Percentiles rank a stretch among this genome's conserved stretches.
These are phyloP conservation scores for Malassezia yamatoensis DNA, from an alignment of 1,284 basidiomycete genomes.

Conservation along the genomic window DNA sequence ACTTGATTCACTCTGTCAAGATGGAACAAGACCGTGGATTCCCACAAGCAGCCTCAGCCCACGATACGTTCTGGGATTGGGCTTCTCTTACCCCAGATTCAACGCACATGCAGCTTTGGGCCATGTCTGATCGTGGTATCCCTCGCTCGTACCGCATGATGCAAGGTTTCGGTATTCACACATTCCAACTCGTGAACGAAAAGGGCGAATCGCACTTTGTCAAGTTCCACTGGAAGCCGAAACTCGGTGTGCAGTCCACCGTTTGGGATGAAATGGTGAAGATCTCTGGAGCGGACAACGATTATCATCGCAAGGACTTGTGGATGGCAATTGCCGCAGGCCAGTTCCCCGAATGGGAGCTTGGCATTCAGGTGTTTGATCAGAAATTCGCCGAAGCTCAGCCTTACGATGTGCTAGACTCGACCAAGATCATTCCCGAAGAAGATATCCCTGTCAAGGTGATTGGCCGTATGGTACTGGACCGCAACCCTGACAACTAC, in stretches of 20 bases:
- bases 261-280: constrained; percentile 45
- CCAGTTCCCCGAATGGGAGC: constrained; percentile 40
- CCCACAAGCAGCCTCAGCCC: constrained; percentile 57
- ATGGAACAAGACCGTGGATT: constrained; percentile 59
- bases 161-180: constrained; percentile 71
- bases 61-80: constrained; percentile 63
- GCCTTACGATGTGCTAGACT: constrained; percentile 63
- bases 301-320: constrained; percentile 48
- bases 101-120: constrained; percentile 18
- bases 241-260: constrained; percentile 51
- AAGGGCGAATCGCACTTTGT: constrained; percentile 68
- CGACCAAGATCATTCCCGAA: constrained; percentile 56
- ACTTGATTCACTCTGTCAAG: constrained; percentile 93
- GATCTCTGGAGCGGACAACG: constrained; percentile 49
- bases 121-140: constrained; percentile 65
- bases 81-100: constrained; percentile 29
- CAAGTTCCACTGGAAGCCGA: constrained; percentile 67
- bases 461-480: constrained; percentile 72
- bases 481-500: constrained; percentile 68
- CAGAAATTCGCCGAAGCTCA: constrained; percentile 2
- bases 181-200: constrained; percentile 75
- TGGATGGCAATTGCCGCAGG: constrained; percentile 37
- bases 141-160: constrained; percentile 59
- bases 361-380: constrained; percentile 17
- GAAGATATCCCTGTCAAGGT: constrained; percentile 68